Percentiles rank a stretch among this genome's conserved stretches.
Conservation (phyloP, 2,329 filamentous ascomycete genomes). For the Xylaria digitata region DNA sequence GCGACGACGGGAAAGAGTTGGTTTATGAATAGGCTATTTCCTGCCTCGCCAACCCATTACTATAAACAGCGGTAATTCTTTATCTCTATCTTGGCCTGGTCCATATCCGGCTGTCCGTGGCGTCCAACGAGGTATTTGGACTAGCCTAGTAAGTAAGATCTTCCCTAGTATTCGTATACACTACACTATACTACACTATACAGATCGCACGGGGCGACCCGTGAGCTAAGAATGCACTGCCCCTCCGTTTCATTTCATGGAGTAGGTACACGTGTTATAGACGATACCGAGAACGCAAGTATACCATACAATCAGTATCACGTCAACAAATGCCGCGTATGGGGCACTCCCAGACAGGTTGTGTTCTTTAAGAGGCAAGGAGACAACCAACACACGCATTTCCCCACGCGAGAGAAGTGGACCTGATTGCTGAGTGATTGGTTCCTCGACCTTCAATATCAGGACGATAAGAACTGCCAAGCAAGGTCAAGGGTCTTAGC, state of each 20-base stretch:
- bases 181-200: no score
- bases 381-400: conserved; percentile 9
- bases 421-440: conserved; percentile 13
- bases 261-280: not conserved
- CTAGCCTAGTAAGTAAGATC: not conserved
- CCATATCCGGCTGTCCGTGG: conserved; percentile 32
- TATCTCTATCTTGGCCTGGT: conserved; percentile 41
- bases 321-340: conserved; percentile 14
- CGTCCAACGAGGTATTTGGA: not conserved
- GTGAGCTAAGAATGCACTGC: conserved; percentile 14
- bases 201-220: not conserved
- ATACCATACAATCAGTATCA: conserved; percentile 4
- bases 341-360: not conserved
- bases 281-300: not conserved
- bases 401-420: conserved; percentile 8
- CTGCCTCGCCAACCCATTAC: conserved; percentile 5
- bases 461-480: conserved; percentile 23
- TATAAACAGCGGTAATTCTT: not conserved
- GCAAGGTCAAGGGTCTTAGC: conserved; percentile 12
- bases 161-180: not conserved
- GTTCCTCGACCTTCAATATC: not conserved
- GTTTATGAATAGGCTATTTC: conserved; percentile 7
- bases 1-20: not conserved
- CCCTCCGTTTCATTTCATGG: not conserved
- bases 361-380: not conserved